phyloP scores from a whole-genome alignment of 1,284 basidiomycete genomes.

The Golubevia sp. region DNA sequence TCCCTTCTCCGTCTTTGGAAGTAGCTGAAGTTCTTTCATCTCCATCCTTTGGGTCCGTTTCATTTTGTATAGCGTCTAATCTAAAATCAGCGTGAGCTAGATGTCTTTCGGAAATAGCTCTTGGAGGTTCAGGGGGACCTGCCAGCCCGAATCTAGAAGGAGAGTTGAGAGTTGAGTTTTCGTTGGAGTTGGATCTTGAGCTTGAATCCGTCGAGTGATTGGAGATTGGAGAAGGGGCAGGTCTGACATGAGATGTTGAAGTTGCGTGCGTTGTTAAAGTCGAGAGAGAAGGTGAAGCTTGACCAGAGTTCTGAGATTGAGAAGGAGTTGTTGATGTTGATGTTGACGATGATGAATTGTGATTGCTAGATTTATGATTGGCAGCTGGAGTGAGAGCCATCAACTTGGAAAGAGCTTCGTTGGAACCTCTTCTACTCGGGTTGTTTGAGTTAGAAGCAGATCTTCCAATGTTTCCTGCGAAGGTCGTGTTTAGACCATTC shows the following conservation, averaged over 20 bases:
- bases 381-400: too few species aligned
- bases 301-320: too few species aligned
- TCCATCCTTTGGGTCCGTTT: conserved; percentile 4
- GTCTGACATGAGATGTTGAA: conserved; percentile 8
- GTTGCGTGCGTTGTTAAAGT: too few species aligned
- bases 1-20: too few species aligned
- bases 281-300: not conserved
- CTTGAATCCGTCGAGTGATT: not conserved
- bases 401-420: too few species aligned
- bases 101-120: conserved; percentile 46
- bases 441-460: too few species aligned
- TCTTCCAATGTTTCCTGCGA: too few species aligned
- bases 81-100: conserved; percentile 47
- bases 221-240: not conserved
- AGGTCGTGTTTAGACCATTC: too few species aligned
- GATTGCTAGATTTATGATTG: too few species aligned
- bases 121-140: conserved; percentile 45
- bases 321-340: not conserved
- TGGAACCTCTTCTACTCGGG: too few species aligned
- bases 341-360: too few species aligned
- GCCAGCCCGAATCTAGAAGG: conserved; percentile 48
- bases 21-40: not conserved
- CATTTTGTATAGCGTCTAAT: conserved; percentile 21
- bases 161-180: conserved; percentile 19
- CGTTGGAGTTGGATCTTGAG: not conserved